Percentiles rank a stretch among this genome's conserved stretches.
phyloP scores from a whole-genome alignment of 306 rosid species.

The Comarum palustre region DNA sequence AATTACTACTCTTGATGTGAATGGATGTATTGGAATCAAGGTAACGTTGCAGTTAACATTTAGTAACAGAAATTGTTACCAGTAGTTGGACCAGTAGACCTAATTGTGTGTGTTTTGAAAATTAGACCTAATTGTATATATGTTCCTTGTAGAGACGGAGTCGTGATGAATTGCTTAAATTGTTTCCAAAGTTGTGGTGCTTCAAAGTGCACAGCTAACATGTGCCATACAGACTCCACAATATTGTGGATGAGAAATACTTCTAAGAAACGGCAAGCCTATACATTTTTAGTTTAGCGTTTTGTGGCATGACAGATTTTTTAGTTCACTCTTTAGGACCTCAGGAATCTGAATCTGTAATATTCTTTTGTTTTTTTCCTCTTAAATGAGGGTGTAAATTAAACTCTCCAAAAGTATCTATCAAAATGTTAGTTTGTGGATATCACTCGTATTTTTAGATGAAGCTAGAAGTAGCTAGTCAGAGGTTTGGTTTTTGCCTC shows the following conservation, averaged over 20 bases:
- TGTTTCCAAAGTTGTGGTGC: slow-evolving; percentile 70
- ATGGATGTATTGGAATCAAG: slow-evolving; percentile 87
- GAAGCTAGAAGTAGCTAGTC: too few species aligned
- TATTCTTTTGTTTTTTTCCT: too few species aligned
- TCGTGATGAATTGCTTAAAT: slow-evolving; percentile 55
- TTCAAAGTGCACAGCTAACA: slow-evolving; percentile 80
- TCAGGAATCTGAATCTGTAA: neutral
- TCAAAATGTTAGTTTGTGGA: too few species aligned
- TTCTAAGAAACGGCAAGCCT: neutral
- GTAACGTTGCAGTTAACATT: slow-evolving; percentile 27
- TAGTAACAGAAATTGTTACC: slow-evolving; percentile 4
- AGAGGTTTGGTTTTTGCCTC: too few species aligned
- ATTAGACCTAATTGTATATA: slow-evolving; percentile 15
- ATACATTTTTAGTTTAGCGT: neutral
- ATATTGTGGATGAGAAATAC: neutral
- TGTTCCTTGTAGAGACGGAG: slow-evolving; percentile 61
- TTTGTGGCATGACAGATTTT: neutral
- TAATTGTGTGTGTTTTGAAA: slow-evolving; percentile 11
- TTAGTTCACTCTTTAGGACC: neutral
- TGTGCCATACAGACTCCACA: neutral
- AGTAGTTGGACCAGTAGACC: neutral
- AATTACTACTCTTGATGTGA: slow-evolving; percentile 77
- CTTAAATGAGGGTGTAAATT: too few species aligned
- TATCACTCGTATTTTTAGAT: too few species aligned
- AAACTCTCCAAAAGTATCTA: too few species aligned